Conservation (phyloP, 148 eudicot genomes). For the Selenicereus undatus region DNA sequence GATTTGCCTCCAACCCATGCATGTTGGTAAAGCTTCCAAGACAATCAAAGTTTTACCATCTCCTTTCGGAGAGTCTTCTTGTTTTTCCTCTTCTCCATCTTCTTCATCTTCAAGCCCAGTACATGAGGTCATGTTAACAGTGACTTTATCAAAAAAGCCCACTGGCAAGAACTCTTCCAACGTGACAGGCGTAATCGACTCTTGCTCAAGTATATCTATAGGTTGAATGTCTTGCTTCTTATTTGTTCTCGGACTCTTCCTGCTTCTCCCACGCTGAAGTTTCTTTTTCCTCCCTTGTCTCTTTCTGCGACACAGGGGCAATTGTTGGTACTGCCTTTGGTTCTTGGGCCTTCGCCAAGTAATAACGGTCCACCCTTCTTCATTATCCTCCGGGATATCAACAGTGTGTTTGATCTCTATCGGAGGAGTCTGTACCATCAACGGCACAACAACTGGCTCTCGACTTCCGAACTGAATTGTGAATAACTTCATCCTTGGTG, state of each 20-base stretch:
- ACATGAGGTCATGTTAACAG: too few species aligned
- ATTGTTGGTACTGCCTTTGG: background rate
- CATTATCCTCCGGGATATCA: too few species aligned
- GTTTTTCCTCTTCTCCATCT: background rate
- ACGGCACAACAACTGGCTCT: too few species aligned
- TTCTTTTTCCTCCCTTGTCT: background rate
- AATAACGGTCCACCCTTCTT: constrained; percentile 9
- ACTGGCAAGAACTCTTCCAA: too few species aligned
- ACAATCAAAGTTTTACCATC: too few species aligned
- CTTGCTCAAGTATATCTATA: background rate
- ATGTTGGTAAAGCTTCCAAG: too few species aligned
- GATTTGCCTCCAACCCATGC: background rate
- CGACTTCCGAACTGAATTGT: too few species aligned
- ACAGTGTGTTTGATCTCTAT: too few species aligned
- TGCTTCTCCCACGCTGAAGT: background rate
- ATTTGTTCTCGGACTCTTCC: background rate
- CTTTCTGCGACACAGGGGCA: background rate
- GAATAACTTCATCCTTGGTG: background rate
- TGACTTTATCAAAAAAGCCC: too few species aligned
- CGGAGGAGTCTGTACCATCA: too few species aligned
- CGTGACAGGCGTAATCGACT: background rate
- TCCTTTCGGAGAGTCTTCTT: background rate
- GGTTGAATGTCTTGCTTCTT: background rate
- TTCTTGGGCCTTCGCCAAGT: background rate
- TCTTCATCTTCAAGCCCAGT: too few species aligned